Percentiles rank a stretch among this genome's conserved stretches.
Conservation (phyloP, 2,329 filamentous ascomycete species). For the Aureobasidium sp. region DNA sequence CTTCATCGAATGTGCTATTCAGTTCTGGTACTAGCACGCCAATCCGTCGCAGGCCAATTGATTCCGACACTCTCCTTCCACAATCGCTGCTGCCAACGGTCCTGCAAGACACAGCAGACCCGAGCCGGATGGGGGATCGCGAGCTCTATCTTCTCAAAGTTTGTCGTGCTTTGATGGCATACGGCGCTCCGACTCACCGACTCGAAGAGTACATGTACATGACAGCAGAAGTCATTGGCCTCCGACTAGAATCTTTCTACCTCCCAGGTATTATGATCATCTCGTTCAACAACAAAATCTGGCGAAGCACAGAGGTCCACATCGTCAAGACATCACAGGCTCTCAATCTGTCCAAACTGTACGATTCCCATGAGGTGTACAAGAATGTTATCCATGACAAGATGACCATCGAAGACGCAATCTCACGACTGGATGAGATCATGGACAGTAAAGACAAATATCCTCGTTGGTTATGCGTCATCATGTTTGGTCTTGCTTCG, state of each 20-base stretch:
- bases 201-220: constrained; percentile 81
- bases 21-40: neutral
- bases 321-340: constrained; percentile 58
- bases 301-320: constrained; percentile 40
- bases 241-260: constrained; percentile 81
- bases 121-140: neutral
- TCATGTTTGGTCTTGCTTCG: constrained; percentile 65
- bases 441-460: constrained; percentile 48
- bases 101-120: neutral
- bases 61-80: neutral
- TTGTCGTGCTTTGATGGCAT: neutral
- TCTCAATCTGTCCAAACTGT: constrained; percentile 62
- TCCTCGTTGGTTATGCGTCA: constrained; percentile 40
- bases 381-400: constrained; percentile 67
- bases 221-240: constrained; percentile 73
- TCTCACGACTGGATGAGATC: constrained; percentile 52
- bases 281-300: constrained; percentile 62
- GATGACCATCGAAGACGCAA: constrained; percentile 62
- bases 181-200: neutral
- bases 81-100: neutral
- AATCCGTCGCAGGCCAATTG: neutral
- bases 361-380: constrained; percentile 65
- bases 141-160: neutral
- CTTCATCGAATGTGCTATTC: neutral
- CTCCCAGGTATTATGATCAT: constrained; percentile 85